Conservation (phyloP, 1,284 basidiomycete genomes). For the Ceratobasidium sp. region DNA sequence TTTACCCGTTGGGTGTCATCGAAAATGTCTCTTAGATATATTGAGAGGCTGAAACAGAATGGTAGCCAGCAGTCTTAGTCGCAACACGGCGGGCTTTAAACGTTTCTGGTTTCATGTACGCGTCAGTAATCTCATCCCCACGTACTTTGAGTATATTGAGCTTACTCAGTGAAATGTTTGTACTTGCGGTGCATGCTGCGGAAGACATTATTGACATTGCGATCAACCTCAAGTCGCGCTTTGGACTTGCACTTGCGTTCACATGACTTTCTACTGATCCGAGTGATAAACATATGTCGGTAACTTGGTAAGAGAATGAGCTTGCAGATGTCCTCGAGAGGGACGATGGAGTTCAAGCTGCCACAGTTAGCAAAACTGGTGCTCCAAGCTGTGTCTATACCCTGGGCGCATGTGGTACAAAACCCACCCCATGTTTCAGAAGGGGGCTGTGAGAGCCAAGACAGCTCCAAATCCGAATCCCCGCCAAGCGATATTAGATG, state of each 20-base stretch:
- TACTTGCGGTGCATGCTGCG: too few species aligned
- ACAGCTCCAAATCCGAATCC: neutral
- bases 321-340: conserved; percentile 13
- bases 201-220: too few species aligned
- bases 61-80: too few species aligned
- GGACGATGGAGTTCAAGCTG: neutral
- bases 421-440: neutral
- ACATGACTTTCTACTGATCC: neutral
- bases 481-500: neutral
- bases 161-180: too few species aligned
- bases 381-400: neutral
- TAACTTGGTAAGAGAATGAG: neutral
- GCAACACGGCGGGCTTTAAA: too few species aligned
- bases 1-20: too few species aligned
- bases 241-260: too few species aligned
- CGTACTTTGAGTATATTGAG: too few species aligned
- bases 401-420: neutral
- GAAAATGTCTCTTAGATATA: conserved; percentile 3
- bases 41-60: too few species aligned
- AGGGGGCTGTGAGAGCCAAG: neutral
- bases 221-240: too few species aligned
- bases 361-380: neutral
- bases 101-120: too few species aligned
- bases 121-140: too few species aligned
- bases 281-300: neutral